Evolutionary conservation across 2,329 filamentous ascomycete species (phyloP), one percentile per base, ranked within the genome.

Genomic region (Cryphonectria nitschkei): DNA sequence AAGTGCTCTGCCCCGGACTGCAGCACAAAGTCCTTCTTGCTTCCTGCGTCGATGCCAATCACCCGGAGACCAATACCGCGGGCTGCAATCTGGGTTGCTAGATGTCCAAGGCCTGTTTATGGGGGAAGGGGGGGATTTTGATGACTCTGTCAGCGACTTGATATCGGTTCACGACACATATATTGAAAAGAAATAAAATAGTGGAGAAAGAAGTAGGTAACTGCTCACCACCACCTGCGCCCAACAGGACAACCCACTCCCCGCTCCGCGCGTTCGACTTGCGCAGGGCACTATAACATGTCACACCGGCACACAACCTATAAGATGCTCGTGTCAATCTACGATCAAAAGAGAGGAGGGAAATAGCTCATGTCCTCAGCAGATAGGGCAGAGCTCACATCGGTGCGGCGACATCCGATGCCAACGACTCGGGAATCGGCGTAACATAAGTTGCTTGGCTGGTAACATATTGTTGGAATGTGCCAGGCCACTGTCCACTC

Each of bases 401-500:
- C 0, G 90, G 90, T 1, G 90, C 90, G 0, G 90, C 90, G 34
- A 84, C 83, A 66, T 87, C 89, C 13, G 87, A 89, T 58, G 84
- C 79, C 26, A 93, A 79, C 3, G 78, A 80, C 5, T 90, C 89
- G 2, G 90, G 90, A 74, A 93, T 92, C 1, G 89, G 89, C 0
- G 90, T 92, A 2, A 92, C 90, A 77, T 93, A 92, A 79, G 87
- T 86, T 3, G 90, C 90, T 13, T 89, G 88, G 0, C 85, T 86
- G 22, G 91, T 77, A 26, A 86, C 86, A 76, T 92, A 93, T 80
- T 92, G 89, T 77, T 92, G 90, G 77, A 92, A 93, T n/a, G 90
- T 93, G 52, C 90, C 90, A 0, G 90, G 90, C 0, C 86, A 88
- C 67, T 68, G 9, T 5, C 22, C 37, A 50, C 3, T 50, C 26